A percentile compares a stretch with the other conserved stretches of the same genome.
Conservation (phyloP, 2,329 filamentous ascomycete genomes). For the Apiospora arundinis region DNA sequence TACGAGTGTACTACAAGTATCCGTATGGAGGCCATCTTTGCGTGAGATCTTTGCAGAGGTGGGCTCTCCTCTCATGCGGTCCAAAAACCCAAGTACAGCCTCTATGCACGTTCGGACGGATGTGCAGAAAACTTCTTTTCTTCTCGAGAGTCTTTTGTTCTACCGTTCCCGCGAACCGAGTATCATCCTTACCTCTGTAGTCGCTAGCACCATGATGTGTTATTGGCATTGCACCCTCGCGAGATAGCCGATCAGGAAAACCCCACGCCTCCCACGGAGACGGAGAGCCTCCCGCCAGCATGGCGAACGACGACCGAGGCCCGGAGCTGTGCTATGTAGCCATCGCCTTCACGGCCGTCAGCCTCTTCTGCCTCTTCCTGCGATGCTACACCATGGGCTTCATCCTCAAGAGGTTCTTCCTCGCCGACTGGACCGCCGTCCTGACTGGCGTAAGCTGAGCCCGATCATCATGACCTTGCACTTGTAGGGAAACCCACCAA, state of each 20-base stretch:
- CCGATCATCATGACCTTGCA: background rate
- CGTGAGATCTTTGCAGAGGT: too few relatives aligned
- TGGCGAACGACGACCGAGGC: constrained; percentile 22
- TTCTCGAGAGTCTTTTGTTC: background rate
- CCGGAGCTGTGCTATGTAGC: constrained; percentile 36
- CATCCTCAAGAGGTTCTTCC: constrained; percentile 45
- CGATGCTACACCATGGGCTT: constrained; percentile 50
- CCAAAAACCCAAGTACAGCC: too few relatives aligned
- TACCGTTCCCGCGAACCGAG: background rate
- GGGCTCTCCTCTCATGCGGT: too few relatives aligned
- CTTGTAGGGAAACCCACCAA: too few relatives aligned
- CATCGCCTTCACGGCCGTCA: constrained; percentile 45
- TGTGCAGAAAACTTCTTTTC: background rate
- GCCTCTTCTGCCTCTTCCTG: constrained; percentile 50
- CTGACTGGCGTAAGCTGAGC: constrained; percentile 21
- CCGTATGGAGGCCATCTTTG: too few relatives aligned
- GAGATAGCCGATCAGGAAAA: background rate
- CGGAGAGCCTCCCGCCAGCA: background rate
- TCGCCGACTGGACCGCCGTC: constrained; percentile 26
- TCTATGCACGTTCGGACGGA: too few relatives aligned
- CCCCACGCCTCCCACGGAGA: background rate
- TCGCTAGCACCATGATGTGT: background rate
- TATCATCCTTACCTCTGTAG: background rate
- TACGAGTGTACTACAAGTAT: too few relatives aligned
- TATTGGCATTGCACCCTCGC: background rate